Base-by-base conservation (phyloP, 176 grass and related monocot species). In the Oryza meridionalis region DNA sequence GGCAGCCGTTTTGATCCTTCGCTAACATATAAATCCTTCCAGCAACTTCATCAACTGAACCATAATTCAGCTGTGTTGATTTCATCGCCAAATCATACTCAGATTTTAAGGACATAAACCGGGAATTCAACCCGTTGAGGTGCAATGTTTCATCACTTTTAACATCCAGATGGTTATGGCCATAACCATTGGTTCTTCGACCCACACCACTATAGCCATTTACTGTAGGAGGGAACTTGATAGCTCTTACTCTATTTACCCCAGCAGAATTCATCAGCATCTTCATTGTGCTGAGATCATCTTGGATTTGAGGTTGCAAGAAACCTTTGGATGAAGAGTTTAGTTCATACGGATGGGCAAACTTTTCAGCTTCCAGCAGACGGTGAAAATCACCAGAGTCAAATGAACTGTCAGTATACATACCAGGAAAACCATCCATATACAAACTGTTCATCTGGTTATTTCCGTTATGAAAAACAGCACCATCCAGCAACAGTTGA, bases 1-100 rank as follows among this genome's bases (percentile, higher is more conserved):
- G 70, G 80, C 87, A 92, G 25, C 82, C 77, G 3, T 86, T 88
- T 69, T 95, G 93, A 76, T 95, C 89, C 87, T 92, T 98, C 14
- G 91, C 89, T 44, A 98, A 75, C 24, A 86, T 65, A 83, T 72
- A 84, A 31, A 98, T 87, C 77, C 78, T 86, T 70, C 87, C 82
- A 50, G 71, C 66, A 65, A 80, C 78, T 77, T 88, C 82, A 75
- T 94, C 74, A 68, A 87, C 45, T 77, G 78, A 82, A 81, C 74
- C 72, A 79, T 65, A 82, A 73, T 84, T 82, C 50, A 74, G 6
- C 59, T 81, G 45, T 63, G n/a, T 13, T 69, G 75, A 71, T 66
- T 49, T 64, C 55, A 67, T 61, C 40, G 67, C 46, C 53, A 75
- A 33, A 15, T 61, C 79, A 45, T 31, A 37, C 15, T 72, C 63